Base-by-base conservation (phyloP, 306 rosid species). In the Luffa aegyptiaca region DNA sequence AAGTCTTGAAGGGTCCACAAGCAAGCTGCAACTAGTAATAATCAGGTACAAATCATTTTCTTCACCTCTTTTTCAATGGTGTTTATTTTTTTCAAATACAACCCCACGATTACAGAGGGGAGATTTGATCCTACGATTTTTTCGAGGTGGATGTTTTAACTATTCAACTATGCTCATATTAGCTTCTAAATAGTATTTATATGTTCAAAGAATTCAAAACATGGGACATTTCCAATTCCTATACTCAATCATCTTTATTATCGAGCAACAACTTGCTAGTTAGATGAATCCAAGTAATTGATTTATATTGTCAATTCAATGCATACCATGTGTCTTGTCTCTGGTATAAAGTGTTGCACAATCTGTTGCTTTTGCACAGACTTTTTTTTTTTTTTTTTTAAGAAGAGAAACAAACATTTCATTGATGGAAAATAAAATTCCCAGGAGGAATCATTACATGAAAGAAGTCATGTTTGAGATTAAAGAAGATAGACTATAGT, bases 1-100 rank as follows among this genome's bases (percentile, higher is more conserved):
- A 87, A 92, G 88, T 97, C 98, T 84, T 89, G 88, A 37, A 87
- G 90, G 85, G 77, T 94, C 84, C 96, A 89, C 10, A 97, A 86
- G 77, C 98, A 90, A 4, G 87, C 91, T 39, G 88, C 93, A 53
- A 92, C 39, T 37, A 37, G 39, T 4, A 37, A 90, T 86, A 85
- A 90, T 85, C 94, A 90, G 98, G 98, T 93, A 1, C 55, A 33
- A 31, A 36, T 68, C 51, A 49, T 16, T 18, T 45, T 45, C 31
- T 8, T 70, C 31, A 42, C 44, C 76, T 37, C 46, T 39, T 68
- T 39, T 16, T n/a, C 10, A 9, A 13, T 33, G 8, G 14, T 65
- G 46, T 1, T 12, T 11, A 11, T 37, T 37, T 37, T 37, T 37
- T 37, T 37, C 39, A 37, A 37, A 26, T 26, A 26, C 31, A 26